phyloP scores from a whole-genome alignment of 306 rosid genomes.

The Sindora glabra region DNA sequence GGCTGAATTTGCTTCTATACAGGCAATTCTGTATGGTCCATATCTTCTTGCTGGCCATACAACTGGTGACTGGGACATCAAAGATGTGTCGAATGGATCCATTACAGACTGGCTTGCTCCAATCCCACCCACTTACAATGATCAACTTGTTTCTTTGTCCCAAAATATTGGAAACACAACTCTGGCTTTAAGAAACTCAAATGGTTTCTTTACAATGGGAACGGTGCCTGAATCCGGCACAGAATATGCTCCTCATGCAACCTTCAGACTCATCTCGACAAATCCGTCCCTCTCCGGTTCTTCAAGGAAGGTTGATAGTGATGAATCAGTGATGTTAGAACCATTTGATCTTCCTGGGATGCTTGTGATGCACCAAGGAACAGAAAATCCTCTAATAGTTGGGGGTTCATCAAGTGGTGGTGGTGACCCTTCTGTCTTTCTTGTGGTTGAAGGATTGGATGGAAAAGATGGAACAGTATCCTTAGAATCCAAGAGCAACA shows the following conservation, averaged over 20 bases:
- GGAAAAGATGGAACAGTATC: constrained; percentile 45
- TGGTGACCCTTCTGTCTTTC: constrained; percentile 29
- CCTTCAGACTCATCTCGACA: constrained; percentile 53
- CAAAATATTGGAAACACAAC: constrained; percentile 32
- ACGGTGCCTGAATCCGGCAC: constrained; percentile 45
- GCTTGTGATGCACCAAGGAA: constrained; percentile 45
- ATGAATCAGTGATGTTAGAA: constrained; percentile 48
- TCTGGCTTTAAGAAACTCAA: constrained; percentile 41
- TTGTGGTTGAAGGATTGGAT: constrained; percentile 56
- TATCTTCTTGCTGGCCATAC: constrained; percentile 69
- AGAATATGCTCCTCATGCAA: constrained; percentile 33
- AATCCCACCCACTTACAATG: constrained; percentile 44
- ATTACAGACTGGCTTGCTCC: constrained; percentile 59
- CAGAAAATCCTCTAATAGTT: constrained; percentile 31
- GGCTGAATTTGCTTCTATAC: constrained; percentile 45
- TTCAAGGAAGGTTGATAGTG: constrained; percentile 18
- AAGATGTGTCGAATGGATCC: constrained; percentile 19
- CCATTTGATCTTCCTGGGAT: constrained; percentile 67
- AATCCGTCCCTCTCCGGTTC: constrained; percentile 20
- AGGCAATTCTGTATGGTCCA: constrained; percentile 77
- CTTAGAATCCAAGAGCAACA: constrained; percentile 40
- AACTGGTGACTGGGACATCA: constrained; percentile 42
- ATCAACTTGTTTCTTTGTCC: constrained; percentile 41
- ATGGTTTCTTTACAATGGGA: constrained; percentile 45
- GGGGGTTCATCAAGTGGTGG: constrained; percentile 21